Base-by-base conservation (phyloP, 768 basidiomycete genomes). In the Mycena kentingensis region DNA sequence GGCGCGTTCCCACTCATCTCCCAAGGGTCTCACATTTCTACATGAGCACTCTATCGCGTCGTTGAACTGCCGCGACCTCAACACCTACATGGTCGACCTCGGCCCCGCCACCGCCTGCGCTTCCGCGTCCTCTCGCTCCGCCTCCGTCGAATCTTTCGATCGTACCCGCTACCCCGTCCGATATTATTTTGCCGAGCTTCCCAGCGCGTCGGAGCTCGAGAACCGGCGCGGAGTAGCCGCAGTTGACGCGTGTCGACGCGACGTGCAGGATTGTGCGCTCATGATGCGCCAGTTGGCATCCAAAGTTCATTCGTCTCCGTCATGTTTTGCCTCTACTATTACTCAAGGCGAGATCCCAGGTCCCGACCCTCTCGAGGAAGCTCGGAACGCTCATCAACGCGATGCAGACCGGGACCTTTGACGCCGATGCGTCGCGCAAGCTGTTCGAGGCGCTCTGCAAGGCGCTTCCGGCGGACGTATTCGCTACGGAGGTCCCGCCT, bases 391-490 rank as follows among this genome's bases (percentile, higher is more conserved):
- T 82, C 10, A 72, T 76, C 11, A 72, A 70, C 31, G 73, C 76
- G n/a, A 81, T 82, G 79, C 68, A 61, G 0, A 59, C 69, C 3
- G 76, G 77, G 25, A 72, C 70, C 24, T 80, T 80, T 55, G 71
- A 69, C n/a, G 79, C 78, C 1, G 77, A 82, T 31, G 77, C 76
- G 44, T 65, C 78, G 2, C 70, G 76, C 11, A 76, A 75, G 45
- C 65, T 80, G 39, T 80, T 81, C 49, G 79, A 82, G 54, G 76
- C 77, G 11, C 63, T 79, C 5, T 76, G 74, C 54, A 72, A 72
- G 49, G 68, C 76, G 5, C 63, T 81, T 13, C 74, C 78, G 28
- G 67, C 72, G 3, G 61, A 69, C 6, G 65, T 73, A 3, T 77
- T 79, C 55, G 77, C 79, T 13, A 18, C 21, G 8, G 37, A 8